Evolutionary conservation across 2,329 filamentous ascomycete species (phyloP).

Genomic region (Phaeophleospora eucalypticola): DNA sequence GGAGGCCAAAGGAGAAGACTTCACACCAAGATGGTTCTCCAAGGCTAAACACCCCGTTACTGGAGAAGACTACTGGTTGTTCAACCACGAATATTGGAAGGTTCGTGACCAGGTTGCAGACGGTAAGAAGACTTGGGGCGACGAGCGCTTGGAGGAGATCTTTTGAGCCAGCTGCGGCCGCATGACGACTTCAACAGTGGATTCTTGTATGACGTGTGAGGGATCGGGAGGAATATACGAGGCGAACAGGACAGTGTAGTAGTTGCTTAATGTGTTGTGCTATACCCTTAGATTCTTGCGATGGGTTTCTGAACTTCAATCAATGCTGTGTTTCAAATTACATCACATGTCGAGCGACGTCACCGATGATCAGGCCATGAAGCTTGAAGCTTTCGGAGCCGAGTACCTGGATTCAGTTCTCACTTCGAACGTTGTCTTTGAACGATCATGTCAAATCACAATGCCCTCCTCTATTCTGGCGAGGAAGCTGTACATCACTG

Average conservation of each 20-base stretch:
- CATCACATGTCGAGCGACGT: too few relatives aligned
- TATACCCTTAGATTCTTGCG: too few relatives aligned
- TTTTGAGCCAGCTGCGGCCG: slow-evolving; percentile 46
- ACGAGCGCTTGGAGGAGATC: slow-evolving; percentile 64
- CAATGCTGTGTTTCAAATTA: too few relatives aligned
- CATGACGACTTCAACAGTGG: not conserved
- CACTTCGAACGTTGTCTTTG: not conserved
- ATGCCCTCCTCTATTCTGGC: too few relatives aligned
- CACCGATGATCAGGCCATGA: too few relatives aligned
- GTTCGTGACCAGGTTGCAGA: slow-evolving; percentile 62
- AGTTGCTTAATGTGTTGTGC: too few relatives aligned
- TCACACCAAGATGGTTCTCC: slow-evolving; percentile 78
- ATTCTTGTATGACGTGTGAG: not conserved
- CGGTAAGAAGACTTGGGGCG: slow-evolving; percentile 62
- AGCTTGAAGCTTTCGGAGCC: too few relatives aligned
- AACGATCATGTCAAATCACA: not conserved
- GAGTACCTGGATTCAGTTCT: too few relatives aligned
- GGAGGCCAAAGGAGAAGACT: slow-evolving; percentile 76
- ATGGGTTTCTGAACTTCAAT: too few relatives aligned
- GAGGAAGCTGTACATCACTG: slow-evolving; percentile 71
- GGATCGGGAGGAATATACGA: not conserved
- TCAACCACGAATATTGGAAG: slow-evolving; percentile 85
- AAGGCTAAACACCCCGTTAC: slow-evolving; percentile 71
- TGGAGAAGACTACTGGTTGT: slow-evolving; percentile 86
- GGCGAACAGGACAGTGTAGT: not conserved